Base-by-base conservation (phyloP, 345 rosid species). In the Populus simonii region DNA sequence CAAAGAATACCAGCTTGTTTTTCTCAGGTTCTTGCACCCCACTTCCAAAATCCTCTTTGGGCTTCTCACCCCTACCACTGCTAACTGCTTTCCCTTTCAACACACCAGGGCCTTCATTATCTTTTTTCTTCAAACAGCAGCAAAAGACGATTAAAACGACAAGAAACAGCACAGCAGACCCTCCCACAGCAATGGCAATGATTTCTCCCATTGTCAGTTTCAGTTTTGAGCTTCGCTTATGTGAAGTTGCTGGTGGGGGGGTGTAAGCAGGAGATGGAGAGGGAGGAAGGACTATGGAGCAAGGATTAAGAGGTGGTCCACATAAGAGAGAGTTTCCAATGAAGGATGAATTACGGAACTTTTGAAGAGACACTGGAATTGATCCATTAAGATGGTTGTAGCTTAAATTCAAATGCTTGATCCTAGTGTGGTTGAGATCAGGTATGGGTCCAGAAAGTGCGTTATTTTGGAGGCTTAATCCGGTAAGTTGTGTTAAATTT, bases 1-100 rank as follows among this genome's bases (percentile, higher is more conserved):
- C 94, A 72, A 91, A 92, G 92, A 92, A 94, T 61, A 90, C 93
- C 61, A 94, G 89, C 87, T 88, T 92, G 80, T 92, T 91, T 82
- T 90, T 89, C 87, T 89, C 94, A 39, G 87, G 88, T 83, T 84
- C 95, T 84, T 87, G 94, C 82, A 90, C 93, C 27, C 93, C 97
- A 75, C 91, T 90, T 61, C 97, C 95, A 74, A 88, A 90, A 77
- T 89, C 95, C 76, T 89, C 93, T 72, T 88, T 88, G 38, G 92
- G 93, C 80, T 90, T 90, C 87, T 93, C 97, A 36, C 86, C 76
- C 78, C 89, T 85, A 18, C 91, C 87, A 47, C 81, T 79, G 61
- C 82, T 77, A 15, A 85, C 68, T 65, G 85, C 74, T 83, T 90
- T 86, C 82, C 94, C 92, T 65, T 82, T 78, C 68, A 82, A 84